phyloP scores from a whole-genome alignment of 441 rosid genomes.

The Adansonia gregorii region DNA sequence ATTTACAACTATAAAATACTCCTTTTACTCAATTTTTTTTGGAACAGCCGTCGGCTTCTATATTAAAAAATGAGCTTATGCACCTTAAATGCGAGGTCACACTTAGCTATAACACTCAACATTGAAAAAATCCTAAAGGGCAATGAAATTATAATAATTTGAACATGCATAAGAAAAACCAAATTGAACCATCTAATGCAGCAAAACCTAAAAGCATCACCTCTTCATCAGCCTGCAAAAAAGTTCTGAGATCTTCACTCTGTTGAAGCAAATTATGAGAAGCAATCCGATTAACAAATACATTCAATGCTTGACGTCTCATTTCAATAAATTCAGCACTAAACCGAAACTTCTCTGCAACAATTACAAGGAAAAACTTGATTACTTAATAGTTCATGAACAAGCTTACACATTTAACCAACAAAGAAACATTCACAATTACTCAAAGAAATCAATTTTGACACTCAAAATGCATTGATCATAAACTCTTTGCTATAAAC shows the following conservation, averaged over 20 bases:
- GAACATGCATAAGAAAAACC: constrained; percentile 14
- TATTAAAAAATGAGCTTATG: neutral
- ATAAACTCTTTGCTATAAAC: neutral
- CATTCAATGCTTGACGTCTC: constrained; percentile 91
- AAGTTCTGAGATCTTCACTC: constrained; percentile 95
- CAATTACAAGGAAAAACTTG: constrained; percentile 6
- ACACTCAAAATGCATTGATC: neutral
- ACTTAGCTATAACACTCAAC: neutral
- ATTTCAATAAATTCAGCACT: constrained; percentile 98
- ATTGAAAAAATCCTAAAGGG: neutral
- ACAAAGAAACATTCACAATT: neutral
- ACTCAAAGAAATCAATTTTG: neutral
- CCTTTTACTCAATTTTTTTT: neutral
- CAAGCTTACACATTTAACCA: neutral
- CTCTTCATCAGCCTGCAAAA: constrained; percentile 99
- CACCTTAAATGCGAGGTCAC: neutral
- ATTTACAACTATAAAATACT: neutral
- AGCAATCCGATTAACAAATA: constrained; percentile 92
- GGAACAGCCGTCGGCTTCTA: neutral
- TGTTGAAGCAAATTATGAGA: constrained; percentile 85
- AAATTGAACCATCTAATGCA: neutral
- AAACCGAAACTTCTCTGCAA: constrained; percentile 94
- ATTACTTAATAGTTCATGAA: neutral
- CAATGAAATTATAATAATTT: neutral
- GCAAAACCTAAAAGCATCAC: constrained; percentile 40